Percentiles rank a stretch among this genome's conserved stretches.
phyloP scores from a whole-genome alignment of 768 basidiomycete genomes.

The Lyophyllum shimeji region DNA sequence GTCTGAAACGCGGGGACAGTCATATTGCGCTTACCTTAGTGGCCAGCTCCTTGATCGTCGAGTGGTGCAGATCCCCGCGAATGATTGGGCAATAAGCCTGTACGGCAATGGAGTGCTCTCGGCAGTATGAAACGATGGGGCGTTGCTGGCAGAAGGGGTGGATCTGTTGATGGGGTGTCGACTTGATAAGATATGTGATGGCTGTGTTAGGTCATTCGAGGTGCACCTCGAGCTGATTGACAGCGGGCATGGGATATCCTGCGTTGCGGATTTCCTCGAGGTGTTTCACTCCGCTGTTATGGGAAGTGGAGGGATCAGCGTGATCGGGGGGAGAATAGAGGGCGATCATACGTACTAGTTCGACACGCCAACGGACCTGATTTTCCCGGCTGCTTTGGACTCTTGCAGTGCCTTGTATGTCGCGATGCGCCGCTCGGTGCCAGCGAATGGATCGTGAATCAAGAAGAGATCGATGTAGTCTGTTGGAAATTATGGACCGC shows the following conservation, averaged over 20 bases:
- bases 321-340: neutral
- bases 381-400: conserved; percentile 61
- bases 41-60: conserved; percentile 52
- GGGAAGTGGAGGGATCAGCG: neutral
- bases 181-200: conserved; percentile 6
- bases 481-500: conserved; percentile 7
- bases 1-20: neutral
- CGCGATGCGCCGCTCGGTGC: conserved; percentile 60
- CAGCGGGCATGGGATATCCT: conserved; percentile 62
- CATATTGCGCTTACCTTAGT: conserved; percentile 47
- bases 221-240: conserved; percentile 81
- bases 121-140: conserved; percentile 76
- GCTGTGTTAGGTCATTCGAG: neutral
- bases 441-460: conserved; percentile 72
- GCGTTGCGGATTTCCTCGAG: conserved; percentile 70
- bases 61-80: conserved; percentile 56
- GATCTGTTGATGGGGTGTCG: conserved; percentile 44
- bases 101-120: conserved; percentile 54
- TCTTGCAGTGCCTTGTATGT: conserved; percentile 72
- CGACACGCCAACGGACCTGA: conserved; percentile 76
- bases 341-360: conserved; percentile 60
- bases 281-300: conserved; percentile 60
- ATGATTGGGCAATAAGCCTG: conserved; percentile 81
- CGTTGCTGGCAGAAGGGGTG: conserved; percentile 84
- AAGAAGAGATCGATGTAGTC: conserved; percentile 66